Evolutionary conservation across 169 alveolate genomes (phyloP).

Genomic region (Plasmodium vinckei): DNA sequence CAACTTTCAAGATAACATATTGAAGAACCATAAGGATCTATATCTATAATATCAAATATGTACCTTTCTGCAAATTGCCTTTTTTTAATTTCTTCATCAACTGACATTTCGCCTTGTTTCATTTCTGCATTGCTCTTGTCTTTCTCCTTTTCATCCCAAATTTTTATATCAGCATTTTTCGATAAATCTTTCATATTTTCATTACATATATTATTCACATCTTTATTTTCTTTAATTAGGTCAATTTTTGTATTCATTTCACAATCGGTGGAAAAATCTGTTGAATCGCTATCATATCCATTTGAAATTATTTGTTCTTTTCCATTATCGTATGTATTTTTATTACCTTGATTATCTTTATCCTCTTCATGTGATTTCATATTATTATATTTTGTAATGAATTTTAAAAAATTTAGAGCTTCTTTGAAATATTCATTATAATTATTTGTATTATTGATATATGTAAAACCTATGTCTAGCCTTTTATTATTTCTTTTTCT

Average conservation of each 20-base stretch:
- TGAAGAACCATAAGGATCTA: constrained; percentile 97
- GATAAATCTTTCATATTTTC: neutral
- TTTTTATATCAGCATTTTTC: neutral
- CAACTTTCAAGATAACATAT: constrained; percentile 94
- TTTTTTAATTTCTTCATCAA: constrained; percentile 28
- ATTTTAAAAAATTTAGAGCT: constrained; percentile 63
- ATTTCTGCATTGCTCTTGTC: neutral
- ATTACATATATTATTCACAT: neutral
- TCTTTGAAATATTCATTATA: constrained; percentile 50
- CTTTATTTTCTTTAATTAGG: neutral
- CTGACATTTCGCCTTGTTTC: constrained; percentile 7
- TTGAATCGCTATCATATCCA: constrained; percentile 16
- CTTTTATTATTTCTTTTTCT: constrained; percentile 64
- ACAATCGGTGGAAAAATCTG: neutral
- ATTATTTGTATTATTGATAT: constrained; percentile 32
- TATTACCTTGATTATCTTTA: constrained; percentile 5
- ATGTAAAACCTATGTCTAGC: constrained; percentile 62
- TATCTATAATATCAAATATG: constrained; percentile 88
- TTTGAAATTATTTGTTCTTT: constrained; percentile 9
- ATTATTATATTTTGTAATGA: constrained; percentile 32
- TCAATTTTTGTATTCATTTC: constrained; percentile 3
- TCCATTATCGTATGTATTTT: constrained; percentile 20
- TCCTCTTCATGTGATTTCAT: constrained; percentile 3
- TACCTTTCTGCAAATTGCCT: constrained; percentile 48
- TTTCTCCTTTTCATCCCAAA: neutral